Percentiles rank a stretch among this genome's conserved stretches.
phyloP scores from a whole-genome alignment of 345 rosid genomes.

The Draba incana region DNA sequence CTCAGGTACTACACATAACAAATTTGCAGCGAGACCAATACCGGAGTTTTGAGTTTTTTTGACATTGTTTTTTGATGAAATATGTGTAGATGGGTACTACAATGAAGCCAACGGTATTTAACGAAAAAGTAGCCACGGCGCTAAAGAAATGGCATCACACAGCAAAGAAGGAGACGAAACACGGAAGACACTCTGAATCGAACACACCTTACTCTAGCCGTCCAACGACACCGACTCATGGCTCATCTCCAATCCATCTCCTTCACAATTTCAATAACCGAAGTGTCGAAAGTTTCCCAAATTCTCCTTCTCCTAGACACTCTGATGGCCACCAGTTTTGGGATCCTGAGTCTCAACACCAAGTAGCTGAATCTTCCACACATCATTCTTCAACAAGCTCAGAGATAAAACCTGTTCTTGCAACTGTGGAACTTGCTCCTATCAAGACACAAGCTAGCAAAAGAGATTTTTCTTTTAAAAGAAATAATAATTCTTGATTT shows the following conservation, averaged over 20 bases:
- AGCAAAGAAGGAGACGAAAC: slow-evolving; percentile 66
- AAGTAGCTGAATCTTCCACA: slow-evolving; percentile 42
- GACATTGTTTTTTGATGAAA: slow-evolving; percentile 11
- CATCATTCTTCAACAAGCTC: slow-evolving; percentile 30
- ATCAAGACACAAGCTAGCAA: slow-evolving; percentile 40
- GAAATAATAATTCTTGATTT: slow-evolving; percentile 16
- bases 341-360: slow-evolving; percentile 56
- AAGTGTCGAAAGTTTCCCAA: slow-evolving; percentile 48
- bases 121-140: slow-evolving; percentile 74
- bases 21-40: neutral
- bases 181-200: slow-evolving; percentile 51
- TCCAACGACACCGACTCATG: slow-evolving; percentile 67
- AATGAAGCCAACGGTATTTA: slow-evolving; percentile 86
- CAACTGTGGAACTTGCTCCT: slow-evolving; percentile 45
- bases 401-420: slow-evolving; percentile 25
- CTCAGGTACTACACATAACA: slow-evolving; percentile 58
- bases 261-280: slow-evolving; percentile 52
- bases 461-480: slow-evolving; percentile 45
- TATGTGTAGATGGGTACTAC: slow-evolving; percentile 75
- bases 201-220: slow-evolving; percentile 65
- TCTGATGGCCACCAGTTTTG: slow-evolving; percentile 44
- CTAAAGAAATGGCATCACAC: slow-evolving; percentile 73
- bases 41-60: neutral
- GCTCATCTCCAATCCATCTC: slow-evolving; percentile 79
- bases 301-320: slow-evolving; percentile 48